Evolutionary conservation across 2,329 filamentous ascomycete species (phyloP).

Genomic region (Sclerotinia nivalis): DNA sequence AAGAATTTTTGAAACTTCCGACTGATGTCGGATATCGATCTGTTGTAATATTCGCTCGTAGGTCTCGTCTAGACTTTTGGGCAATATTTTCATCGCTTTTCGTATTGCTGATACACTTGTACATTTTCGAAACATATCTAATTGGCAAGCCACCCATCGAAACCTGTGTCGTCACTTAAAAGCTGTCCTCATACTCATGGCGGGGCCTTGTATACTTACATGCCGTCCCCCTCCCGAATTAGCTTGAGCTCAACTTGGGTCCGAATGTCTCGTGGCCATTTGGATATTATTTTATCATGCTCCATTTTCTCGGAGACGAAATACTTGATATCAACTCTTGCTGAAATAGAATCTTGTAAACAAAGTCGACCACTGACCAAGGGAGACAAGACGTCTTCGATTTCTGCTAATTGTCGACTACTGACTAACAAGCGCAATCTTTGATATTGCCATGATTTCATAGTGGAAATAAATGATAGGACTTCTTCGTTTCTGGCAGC

Average conservation of each 20-base stretch:
- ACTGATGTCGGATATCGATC: conserved; percentile 32
- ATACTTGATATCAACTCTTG: conserved; percentile 38
- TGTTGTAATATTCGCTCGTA: conserved; percentile 42
- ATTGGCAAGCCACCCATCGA: conserved; percentile 43
- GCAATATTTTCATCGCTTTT: conserved; percentile 40
- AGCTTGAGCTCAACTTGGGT: conserved; percentile 38
- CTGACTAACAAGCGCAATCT: conserved; percentile 36
- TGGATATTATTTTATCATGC: conserved; percentile 33
- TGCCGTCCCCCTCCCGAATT: conserved; percentile 37
- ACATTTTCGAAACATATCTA: conserved; percentile 36
- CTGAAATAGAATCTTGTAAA: conserved; percentile 25
- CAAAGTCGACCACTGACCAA: conserved; percentile 29
- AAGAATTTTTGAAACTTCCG: conserved; percentile 33
- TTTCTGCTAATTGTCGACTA: conserved; percentile 43
- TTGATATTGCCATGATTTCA: conserved; percentile 29
- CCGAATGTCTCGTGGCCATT: conserved; percentile 36
- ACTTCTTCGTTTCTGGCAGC: conserved; percentile 36
- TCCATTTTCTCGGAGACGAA: conserved; percentile 36
- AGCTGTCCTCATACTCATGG: neutral
- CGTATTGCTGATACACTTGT: conserved; percentile 31
- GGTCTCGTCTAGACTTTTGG: conserved; percentile 42
- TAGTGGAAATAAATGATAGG: conserved; percentile 36
- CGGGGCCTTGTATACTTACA: conserved; percentile 36
- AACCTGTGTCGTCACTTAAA: conserved; percentile 37
- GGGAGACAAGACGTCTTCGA: conserved; percentile 36